Evolutionary conservation across 768 basidiomycete species (phyloP).

Genomic region (Hydnomerulius pinastri): DNA sequence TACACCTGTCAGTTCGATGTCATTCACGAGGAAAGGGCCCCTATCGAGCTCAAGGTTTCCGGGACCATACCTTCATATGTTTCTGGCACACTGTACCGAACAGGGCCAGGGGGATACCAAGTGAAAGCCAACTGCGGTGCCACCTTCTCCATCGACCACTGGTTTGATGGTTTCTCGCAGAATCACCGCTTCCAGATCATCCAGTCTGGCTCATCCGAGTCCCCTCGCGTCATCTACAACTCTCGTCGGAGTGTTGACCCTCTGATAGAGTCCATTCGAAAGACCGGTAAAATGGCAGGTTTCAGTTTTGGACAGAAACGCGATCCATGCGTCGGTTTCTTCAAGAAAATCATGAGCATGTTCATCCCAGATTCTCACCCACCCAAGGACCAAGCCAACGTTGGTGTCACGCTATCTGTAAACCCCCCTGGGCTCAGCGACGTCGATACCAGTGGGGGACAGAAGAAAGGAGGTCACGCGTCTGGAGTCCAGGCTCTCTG

Average conservation of each 20-base stretch:
- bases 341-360: conserved; percentile 32
- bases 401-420: conserved; percentile 32
- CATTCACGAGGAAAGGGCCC: conserved; percentile 27
- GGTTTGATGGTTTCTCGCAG: conserved; percentile 45
- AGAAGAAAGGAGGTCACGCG: conserved; percentile 25
- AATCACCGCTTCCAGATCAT: conserved; percentile 43
- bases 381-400: conserved; percentile 13
- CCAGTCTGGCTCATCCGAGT: conserved; percentile 15
- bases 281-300: conserved; percentile 18
- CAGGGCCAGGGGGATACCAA: conserved; percentile 38
- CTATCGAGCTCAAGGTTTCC: conserved; percentile 28
- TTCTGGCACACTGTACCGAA: conserved; percentile 39
- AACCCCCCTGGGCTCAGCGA: conserved; percentile 29
- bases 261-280: conserved; percentile 29
- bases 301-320: conserved; percentile 34
- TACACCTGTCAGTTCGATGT: conserved; percentile 25
- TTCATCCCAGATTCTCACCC: conserved; percentile 21
- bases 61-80: conserved; percentile 37
- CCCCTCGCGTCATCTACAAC: conserved; percentile 36
- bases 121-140: conserved; percentile 20
- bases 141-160: conserved; percentile 34
- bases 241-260: conserved; percentile 33
- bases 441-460: conserved; percentile 18
- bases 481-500: conserved; percentile 29
- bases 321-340: conserved; percentile 32